Percentiles rank a stretch among this genome's conserved stretches.
phyloP scores from a whole-genome alignment of 257 asterid species.

The Ilex asprella region DNA sequence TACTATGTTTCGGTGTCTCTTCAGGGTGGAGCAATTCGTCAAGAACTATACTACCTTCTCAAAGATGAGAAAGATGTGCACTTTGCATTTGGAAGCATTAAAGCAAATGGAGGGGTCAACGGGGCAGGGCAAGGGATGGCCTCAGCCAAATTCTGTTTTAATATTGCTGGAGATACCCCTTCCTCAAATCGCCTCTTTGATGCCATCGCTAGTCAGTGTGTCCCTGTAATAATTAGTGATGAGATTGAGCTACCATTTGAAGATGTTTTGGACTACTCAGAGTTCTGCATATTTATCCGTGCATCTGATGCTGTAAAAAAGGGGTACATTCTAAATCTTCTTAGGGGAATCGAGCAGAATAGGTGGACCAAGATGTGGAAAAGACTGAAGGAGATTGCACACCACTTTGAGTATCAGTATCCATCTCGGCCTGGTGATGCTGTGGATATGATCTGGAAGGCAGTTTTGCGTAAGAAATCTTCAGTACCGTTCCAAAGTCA shows the following conservation, averaged over 20 bases:
- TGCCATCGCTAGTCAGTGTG: slow-evolving; percentile 76
- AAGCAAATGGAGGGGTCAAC: slow-evolving; percentile 49
- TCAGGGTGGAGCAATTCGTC: slow-evolving; percentile 77
- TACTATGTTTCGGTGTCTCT: slow-evolving; percentile 4
- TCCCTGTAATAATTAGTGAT: slow-evolving; percentile 83
- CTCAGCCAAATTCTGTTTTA: slow-evolving; percentile 68
- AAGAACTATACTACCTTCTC: slow-evolving; percentile 59
- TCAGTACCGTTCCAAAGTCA: slow-evolving; percentile 31
- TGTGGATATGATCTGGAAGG: slow-evolving; percentile 92
- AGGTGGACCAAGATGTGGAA: slow-evolving; percentile 77
- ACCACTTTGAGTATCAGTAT: slow-evolving; percentile 55
- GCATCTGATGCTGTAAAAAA: slow-evolving; percentile 51
- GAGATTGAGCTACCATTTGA: slow-evolving; percentile 82
- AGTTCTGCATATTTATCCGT: slow-evolving; percentile 59
- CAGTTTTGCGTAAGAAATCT: slow-evolving; percentile 43
- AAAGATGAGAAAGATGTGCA: slow-evolving; percentile 62
- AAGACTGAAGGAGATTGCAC: slow-evolving; percentile 36
- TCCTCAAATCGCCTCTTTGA: slow-evolving; percentile 86
- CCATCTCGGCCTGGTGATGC: slow-evolving; percentile 65
- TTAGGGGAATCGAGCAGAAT: slow-evolving; percentile 45
- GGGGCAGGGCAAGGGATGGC: slow-evolving; percentile 68
- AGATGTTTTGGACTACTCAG: slow-evolving; percentile 62
- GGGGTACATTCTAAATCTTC: slow-evolving; percentile 59
- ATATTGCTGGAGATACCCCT: slow-evolving; percentile 87
- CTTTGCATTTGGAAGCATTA: slow-evolving; percentile 55